Evolutionary conservation across 2,329 filamentous ascomycete species (phyloP), one percentile per base, ranked within the genome.

Genomic region (Sporothrix sp.): DNA sequence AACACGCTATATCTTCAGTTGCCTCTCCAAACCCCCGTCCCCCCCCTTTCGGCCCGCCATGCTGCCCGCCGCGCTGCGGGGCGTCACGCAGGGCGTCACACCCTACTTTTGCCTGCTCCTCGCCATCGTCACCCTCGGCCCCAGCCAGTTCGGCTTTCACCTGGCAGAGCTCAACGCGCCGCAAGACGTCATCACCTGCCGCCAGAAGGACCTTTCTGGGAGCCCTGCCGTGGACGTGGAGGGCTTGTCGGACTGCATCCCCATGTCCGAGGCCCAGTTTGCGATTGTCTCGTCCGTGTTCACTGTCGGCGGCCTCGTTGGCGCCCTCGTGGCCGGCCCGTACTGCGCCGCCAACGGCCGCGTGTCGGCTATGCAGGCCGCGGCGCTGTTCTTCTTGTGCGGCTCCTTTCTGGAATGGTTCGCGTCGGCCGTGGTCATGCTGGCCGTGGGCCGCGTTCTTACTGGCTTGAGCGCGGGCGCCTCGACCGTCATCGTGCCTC

Each of bases 101-200:
- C 73, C 79, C 5, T 95, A 88, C 67, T 79, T 97, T 59, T 63
- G 93, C 61, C 79, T 87, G 62, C 70, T 93, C 42, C 77, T 97
- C 50, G 69, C 81, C 54, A 74, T 90, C 53, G 80, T 86, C 38
- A 94, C 89, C 0, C 69, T 96, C 16, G 93, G 91, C 1, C 88
- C 93, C 2, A 76, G 97, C 39, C 88, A 96, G 61, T 98, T 96
- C 64, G 93, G 93, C 56, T 96, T 87, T 68, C 91, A 97, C 67
- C 68, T 97, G 90, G 87, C 89, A 59, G 93, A 97, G 66, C 79
- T 98, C 56, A 98, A 98, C 66, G 88, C 91, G 8, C 93, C 93
- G 8, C 84, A 96, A 75, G 84, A 90, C 72, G 87, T 94, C 61
- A 85, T 98, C 60, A 94, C 87, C 52, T 97, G 93, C 71, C 81